Base-by-base conservation (phyloP, 2,329 filamentous ascomycete species). In the Lachnellula hyalina region DNA sequence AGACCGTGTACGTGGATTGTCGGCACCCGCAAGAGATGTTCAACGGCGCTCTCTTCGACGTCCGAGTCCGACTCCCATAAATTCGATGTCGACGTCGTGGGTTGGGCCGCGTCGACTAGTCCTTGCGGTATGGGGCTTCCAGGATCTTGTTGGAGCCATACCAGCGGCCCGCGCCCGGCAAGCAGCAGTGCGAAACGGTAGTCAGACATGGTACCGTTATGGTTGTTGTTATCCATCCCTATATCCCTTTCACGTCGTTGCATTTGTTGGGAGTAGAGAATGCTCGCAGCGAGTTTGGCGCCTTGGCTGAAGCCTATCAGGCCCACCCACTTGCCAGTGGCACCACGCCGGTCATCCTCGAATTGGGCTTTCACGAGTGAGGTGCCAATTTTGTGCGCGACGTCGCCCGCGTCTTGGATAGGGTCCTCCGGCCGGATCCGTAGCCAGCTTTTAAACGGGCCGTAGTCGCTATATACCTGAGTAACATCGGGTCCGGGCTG, bases 1-100 rank as follows among this genome's bases (percentile, higher is more conserved):
- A 83, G 61, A 0, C 86, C 86, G 71, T 89, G 85, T 1, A 89
- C 83, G 71, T 89, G 86, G 5, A 89, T 68, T 0, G 85, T 87
- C 32, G 84, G 84, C 47, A 83, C 62, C 67, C 72, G 54, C 87
- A 65, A 23, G 81, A 59, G 63, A 79, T 75, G n/a, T 40, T 40
- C 36, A 6, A 40, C 17, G 15, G n/a, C 36, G n/a, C 5, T 7
- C 5, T 40, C 17, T 17, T 40, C 36, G n/a, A 40, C 15, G 9
- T 32, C 28, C 28, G 28, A 11, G 28, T 4, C 36, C 36, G n/a
- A 40, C 36, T 40, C 17, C 36, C 14, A 6, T 17, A 17, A 40
- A 40, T 40, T n/a, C 15, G 5, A 40, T 40, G 36, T 32, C 28
- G 28, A 11, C 28, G 28, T 32, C 28, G 28, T 32, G 4, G 28